Percentiles rank a stretch among this genome's conserved stretches.
Conservation (phyloP, 225 moss, liverwort and hornwort genomes). For the Antitrichia curtipendula region DNA sequence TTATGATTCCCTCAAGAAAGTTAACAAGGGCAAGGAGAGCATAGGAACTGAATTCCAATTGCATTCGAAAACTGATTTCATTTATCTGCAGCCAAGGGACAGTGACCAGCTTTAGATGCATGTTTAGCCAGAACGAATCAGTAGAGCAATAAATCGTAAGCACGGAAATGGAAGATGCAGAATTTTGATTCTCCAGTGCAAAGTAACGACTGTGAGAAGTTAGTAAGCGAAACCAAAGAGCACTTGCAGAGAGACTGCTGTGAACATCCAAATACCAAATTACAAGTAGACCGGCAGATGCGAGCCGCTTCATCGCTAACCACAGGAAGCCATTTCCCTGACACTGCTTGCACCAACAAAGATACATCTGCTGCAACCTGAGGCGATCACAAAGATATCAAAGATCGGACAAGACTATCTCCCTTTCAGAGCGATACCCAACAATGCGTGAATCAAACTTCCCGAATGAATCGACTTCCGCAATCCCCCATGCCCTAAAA, state of each 20-base stretch:
- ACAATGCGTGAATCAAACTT: not conserved
- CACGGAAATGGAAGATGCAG: not conserved
- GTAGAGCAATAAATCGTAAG: not conserved
- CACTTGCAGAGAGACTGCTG: not conserved
- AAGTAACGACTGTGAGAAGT: not conserved
- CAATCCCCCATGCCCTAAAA: not conserved
- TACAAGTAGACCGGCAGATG: slow-evolving; percentile 36
- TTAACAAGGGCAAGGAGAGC: slow-evolving; percentile 28
- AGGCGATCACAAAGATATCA: not conserved
- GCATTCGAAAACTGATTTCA: slow-evolving; percentile 46
- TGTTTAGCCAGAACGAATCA: not conserved
- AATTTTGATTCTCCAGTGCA: not conserved
- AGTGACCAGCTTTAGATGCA: not conserved
- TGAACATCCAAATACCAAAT: slow-evolving; percentile 26
- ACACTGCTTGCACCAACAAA: slow-evolving; percentile 43
- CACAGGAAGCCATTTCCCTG: slow-evolving; percentile 32
- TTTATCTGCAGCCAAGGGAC: slow-evolving; percentile 25
- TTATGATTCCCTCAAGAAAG: slow-evolving; percentile 35
- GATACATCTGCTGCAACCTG: slow-evolving; percentile 51
- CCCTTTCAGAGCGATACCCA: not conserved
- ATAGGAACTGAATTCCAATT: slow-evolving; percentile 36
- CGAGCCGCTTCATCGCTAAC: slow-evolving; percentile 28
- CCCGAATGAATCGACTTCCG: not conserved
- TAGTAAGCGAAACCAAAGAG: not conserved
- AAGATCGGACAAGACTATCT: not conserved